Percentiles rank a stretch among this genome's conserved stretches.
These are phyloP conservation scores for Dictyostelium capitatum DNA, from an alignment of 78 protist species.

Conservation along the genomic window DNA sequence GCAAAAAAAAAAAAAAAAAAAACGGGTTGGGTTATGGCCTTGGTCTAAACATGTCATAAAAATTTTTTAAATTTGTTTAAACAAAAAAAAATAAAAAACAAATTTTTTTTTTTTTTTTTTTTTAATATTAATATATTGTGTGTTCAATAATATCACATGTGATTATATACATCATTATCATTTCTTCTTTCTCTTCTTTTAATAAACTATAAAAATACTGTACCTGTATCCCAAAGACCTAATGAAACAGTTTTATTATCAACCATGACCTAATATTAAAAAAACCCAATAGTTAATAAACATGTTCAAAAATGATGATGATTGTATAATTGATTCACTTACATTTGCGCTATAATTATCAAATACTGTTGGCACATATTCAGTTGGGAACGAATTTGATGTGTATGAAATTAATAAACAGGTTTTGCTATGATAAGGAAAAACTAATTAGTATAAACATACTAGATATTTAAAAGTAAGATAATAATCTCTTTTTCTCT, in stretches of 20 bases:
- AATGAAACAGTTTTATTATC: constrained; percentile 80
- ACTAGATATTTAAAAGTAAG: too few species aligned
- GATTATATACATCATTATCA: too few species aligned
- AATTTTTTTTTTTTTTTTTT: too few species aligned
- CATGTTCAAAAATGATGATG: not conserved
- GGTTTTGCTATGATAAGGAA: constrained; percentile 53
- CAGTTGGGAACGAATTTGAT: constrained; percentile 90
- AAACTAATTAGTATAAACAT: not conserved
- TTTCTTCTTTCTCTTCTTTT: not conserved
- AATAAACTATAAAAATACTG: not conserved
- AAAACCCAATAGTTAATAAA: not conserved
- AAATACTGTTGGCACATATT: constrained; percentile 90
- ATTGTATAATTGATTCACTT: not conserved
- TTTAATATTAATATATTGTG: too few species aligned
- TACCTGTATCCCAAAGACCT: constrained; percentile 97
- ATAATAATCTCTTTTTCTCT: too few species aligned
- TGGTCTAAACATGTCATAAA: too few species aligned
- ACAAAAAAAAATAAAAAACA: not conserved
- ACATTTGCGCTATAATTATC: constrained; percentile 82
- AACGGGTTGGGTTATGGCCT: too few species aligned
- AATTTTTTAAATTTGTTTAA: too few species aligned
- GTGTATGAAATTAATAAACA: constrained; percentile 88
- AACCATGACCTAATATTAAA: constrained; percentile 54
- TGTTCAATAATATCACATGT: too few species aligned
- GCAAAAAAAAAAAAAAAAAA: too few species aligned